Evolutionary conservation across 805 yeast genomes (phyloP), one percentile per base, ranked within the genome.

Genomic region (Myxozyma sirexii): DNA sequence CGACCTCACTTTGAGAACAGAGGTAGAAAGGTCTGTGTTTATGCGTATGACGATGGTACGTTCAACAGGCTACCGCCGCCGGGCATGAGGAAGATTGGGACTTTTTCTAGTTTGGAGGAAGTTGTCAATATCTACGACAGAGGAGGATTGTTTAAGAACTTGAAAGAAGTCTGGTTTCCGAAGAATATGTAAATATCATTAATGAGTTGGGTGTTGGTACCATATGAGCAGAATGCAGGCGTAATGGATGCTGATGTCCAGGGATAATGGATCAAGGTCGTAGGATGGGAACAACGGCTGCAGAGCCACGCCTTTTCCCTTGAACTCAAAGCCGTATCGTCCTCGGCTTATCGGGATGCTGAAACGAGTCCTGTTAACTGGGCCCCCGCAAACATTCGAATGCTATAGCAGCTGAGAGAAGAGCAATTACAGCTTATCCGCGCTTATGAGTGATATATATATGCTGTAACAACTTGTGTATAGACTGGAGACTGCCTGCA

Each of bases 121-220:
- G 69, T 83, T 5, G 72, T 75, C 23, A 70, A 74, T 39, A 71
- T 79, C 0, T 77, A 73, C 67, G 77, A 76, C 49, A 55, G 66
- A 23, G 66, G 66, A 10, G 79, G 74, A 56, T 74, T 69, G 56
- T 67, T 58, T 59, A 52, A 41, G 10, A 76, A 70, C 61, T 65
- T 59, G 63, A 68, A 54, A 44, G 70, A 65, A 60, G 70, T 61
- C 64, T 67, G 70, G 19, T 63, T 56, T 44, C 67, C 69, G 43
- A 52, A 35, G 26, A 42, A 47, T 65, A 26, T 54, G 26, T 56
- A 59, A 33, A 12, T 8, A 27, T 33, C 10, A n/a, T n/a, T n/a
- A n/a, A n/a, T n/a, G n/a, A n/a, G n/a, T n/a, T n/a, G n/a, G n/a
- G n/a, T n/a, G n/a, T n/a, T n/a, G n/a, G n/a, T n/a, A n/a, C n/a